Percentiles rank a stretch among this genome's conserved stretches.
These are phyloP conservation scores for Lactuca sativa DNA, from an alignment of 129 eudicot species.

Conservation along the genomic window DNA sequence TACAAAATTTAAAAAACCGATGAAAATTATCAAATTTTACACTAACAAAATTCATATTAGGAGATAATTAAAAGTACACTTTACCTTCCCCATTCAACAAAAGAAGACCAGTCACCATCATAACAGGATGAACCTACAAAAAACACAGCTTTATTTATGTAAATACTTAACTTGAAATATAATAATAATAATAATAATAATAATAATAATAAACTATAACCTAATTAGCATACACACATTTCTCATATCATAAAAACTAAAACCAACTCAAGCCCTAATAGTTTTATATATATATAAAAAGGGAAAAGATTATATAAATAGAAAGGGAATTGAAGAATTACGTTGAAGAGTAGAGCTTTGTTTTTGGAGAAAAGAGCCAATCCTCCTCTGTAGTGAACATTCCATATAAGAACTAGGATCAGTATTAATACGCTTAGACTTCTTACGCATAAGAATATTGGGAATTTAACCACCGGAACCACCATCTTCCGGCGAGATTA, in stretches of 20 bases:
- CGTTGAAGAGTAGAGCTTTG: conserved; percentile 77
- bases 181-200: not conserved
- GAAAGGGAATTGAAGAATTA: conserved; percentile 23
- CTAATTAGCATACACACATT: not conserved
- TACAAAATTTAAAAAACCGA: too few relatives aligned
- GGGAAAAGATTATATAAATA: not conserved
- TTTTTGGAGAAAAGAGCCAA: conserved; percentile 66
- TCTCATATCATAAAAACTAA: not conserved
- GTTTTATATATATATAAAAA: not conserved
- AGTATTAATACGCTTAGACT: conserved; percentile 53
- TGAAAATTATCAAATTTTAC: too few relatives aligned
- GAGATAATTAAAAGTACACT: not conserved
- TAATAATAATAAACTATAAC: not conserved
- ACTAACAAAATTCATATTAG: not conserved
- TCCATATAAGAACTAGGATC: conserved; percentile 65
- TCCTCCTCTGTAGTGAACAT: conserved; percentile 83
- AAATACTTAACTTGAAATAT: not conserved
- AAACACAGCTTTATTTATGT: conserved; percentile 10
- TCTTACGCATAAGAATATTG: conserved; percentile 58
- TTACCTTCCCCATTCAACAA: conserved; percentile 94
- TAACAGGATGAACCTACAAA: conserved; percentile 84
- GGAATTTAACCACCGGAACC: conserved; percentile 62
- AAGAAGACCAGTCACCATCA: conserved; percentile 75
- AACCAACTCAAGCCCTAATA: not conserved
- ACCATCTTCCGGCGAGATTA: conserved; percentile 34